A percentile compares a stretch with the other conserved stretches of the same genome.
These are phyloP conservation scores for Phoma sp. DNA, from an alignment of 2,329 filamentous ascomycete species.

Conservation along the genomic window DNA sequence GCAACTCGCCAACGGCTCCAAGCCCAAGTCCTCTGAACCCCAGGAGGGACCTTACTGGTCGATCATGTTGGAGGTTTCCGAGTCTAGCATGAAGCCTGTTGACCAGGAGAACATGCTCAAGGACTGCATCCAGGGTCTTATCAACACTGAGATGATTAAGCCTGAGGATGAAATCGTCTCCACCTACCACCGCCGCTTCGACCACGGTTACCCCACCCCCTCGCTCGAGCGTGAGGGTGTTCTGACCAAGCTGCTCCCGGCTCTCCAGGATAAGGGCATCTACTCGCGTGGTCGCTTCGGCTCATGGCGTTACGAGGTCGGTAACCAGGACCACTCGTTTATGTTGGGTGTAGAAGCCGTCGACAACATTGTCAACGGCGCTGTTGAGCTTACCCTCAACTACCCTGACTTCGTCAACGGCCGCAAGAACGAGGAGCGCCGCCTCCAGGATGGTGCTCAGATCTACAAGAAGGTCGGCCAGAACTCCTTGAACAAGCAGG, in stretches of 20 bases:
- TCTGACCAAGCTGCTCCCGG: conserved; percentile 89
- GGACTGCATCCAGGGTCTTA: conserved; percentile 92
- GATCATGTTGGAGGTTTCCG: conserved; percentile 98
- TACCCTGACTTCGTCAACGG: conserved; percentile 95
- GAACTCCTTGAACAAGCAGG: conserved; percentile 23
- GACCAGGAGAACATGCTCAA: conserved; percentile 82
- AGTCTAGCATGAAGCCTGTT: conserved; percentile 94
- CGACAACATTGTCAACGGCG: conserved; percentile 87
- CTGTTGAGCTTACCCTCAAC: conserved; percentile 91
- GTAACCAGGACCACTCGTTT: conserved; percentile 97
- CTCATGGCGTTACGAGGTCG: conserved; percentile 96
- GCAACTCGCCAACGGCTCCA: conserved; percentile 84
- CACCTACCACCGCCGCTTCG: conserved; percentile 96
- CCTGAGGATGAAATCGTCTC: conserved; percentile 93
- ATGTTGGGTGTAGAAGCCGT: conserved; percentile 96
- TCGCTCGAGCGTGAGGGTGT: conserved; percentile 94
- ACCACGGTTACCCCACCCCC: conserved; percentile 97
- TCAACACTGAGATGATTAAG: conserved; percentile 98
- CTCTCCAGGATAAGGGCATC: conserved; percentile 90
- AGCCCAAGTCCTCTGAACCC: conserved; percentile 73
- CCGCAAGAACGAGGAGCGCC: conserved; percentile 71
- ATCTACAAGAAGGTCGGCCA: conserved; percentile 50
- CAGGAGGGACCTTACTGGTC: conserved; percentile 98
- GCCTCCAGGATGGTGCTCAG: conserved; percentile 68
- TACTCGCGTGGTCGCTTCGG: conserved; percentile 96